Evolutionary conservation across 1,139 yeast genomes (phyloP), one percentile per base, ranked within the genome.

Genomic region (Chernovozyma sophiae-reginae): DNA sequence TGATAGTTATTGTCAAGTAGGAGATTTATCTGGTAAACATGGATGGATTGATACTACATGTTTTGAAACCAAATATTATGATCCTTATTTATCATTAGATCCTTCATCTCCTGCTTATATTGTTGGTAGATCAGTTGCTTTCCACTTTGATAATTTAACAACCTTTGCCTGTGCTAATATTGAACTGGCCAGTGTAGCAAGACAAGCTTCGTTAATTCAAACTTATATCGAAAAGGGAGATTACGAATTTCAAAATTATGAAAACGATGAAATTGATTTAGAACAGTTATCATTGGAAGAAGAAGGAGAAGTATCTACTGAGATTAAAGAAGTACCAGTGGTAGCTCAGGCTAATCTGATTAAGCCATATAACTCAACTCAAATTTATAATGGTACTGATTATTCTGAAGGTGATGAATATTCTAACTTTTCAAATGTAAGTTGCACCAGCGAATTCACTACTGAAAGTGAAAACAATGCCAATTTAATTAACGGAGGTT

Each of bases 21-120:
- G 85, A 32, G 83, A 79, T 50, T 71, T 79, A 45, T 72, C 80
- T 32, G 84, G 84, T 24, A 79, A 78, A 50, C 81, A 78, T 53
- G 85, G 84, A 3, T 63, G 64, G 56, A 73, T 78, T 44, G 65
- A 74, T 47, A 63, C 77, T 19, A 75, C 80, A 3, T 74, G 80
- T 47, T 74, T 69, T 53, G 77, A 74, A 50, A 61, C 74, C 20
- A 65, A 64, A 41, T 78, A 73, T 50, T 52, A 61, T 35, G 85
- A 78, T 48, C 77, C 77, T 4, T 78, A 65, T 53, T 52, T 78
- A 39, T 73, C 81, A 0, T 67, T 78, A 48, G 64, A 75, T 47
- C 63, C 67, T 25, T 54, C 54, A 27, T 64, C 74, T 25, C 69
- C 70, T 32, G 63, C 79, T 11, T 72, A 60, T 47, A 65, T 78